Conservation (phyloP, 345 rosid genomes). For the Pugionium dolabratum region DNA sequence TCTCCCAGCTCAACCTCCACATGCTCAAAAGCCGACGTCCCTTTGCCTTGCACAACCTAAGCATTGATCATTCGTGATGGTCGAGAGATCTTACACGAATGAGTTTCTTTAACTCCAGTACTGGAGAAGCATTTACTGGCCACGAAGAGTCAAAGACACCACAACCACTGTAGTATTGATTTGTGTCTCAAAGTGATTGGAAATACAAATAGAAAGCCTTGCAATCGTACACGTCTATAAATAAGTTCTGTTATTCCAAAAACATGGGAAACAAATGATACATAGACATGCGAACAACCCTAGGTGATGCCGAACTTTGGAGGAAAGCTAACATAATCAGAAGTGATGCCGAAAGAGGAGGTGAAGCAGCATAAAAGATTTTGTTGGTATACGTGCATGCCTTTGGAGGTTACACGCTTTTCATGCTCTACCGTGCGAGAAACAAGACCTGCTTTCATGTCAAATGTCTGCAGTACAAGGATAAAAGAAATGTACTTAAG, state of each 20-base stretch:
- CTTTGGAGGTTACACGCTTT: constrained; percentile 27
- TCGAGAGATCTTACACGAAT: not conserved
- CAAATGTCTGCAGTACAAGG: constrained; percentile 36
- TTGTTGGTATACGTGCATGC: constrained; percentile 3
- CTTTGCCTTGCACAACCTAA: too few relatives aligned
- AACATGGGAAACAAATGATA: constrained; percentile 19
- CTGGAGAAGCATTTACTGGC: constrained; percentile 2
- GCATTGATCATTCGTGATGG: too few relatives aligned
- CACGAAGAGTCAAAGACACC: not conserved
- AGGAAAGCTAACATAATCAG: constrained; percentile 13
- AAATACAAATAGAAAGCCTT: constrained; percentile 5
- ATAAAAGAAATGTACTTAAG: not conserved
- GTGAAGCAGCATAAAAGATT: constrained; percentile 23
- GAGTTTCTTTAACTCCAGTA: not conserved
- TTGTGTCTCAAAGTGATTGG: constrained; percentile 14
- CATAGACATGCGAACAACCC: not conserved
- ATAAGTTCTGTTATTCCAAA: constrained; percentile 1
- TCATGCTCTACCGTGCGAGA: constrained; percentile 26
- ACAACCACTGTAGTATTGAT: constrained; percentile 3
- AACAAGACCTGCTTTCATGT: constrained; percentile 17
- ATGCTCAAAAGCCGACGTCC: too few relatives aligned
- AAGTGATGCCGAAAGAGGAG: constrained; percentile 1
- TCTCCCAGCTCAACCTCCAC: too few relatives aligned
- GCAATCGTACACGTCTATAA: not conserved
- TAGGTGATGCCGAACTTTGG: not conserved